Conservation (phyloP, 2,329 filamentous ascomycete species). For the Drechslerella coelobrocha region DNA sequence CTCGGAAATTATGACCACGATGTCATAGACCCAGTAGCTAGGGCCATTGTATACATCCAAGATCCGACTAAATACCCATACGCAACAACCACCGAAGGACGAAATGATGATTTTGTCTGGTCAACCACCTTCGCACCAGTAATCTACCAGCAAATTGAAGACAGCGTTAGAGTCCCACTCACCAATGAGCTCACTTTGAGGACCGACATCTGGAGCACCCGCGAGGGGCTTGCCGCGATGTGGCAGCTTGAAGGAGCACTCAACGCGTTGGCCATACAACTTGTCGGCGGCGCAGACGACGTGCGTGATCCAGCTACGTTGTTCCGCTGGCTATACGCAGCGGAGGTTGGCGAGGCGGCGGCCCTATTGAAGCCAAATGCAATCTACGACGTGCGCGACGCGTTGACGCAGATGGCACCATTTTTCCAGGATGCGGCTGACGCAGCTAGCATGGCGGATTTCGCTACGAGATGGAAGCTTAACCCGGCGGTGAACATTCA, state of each 20-base stretch:
- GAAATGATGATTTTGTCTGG: neutral
- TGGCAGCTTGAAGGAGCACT: conserved; percentile 8
- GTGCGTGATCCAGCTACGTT: conserved; percentile 4
- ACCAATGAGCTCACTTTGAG: neutral
- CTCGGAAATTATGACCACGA: conserved; percentile 24
- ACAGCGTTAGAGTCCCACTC: neutral
- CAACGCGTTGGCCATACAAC: neutral
- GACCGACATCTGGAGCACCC: conserved; percentile 20
- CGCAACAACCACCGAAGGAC: neutral
- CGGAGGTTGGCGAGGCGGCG: neutral
- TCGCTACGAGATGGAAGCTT: conserved; percentile 12
- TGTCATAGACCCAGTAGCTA: conserved; percentile 12
- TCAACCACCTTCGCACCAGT: conserved; percentile 10
- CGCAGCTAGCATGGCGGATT: conserved; percentile 6
- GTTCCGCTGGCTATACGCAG: conserved; percentile 22
- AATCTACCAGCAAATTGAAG: conserved; percentile 16
- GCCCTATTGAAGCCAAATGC: neutral
- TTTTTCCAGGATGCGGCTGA: conserved; percentile 5
- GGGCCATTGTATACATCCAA: conserved; percentile 1
- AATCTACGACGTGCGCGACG: conserved; percentile 12
- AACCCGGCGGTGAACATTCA: no score
- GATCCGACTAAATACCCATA: neutral
- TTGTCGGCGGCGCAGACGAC: conserved; percentile 15
- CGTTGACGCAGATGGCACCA: conserved; percentile 3
- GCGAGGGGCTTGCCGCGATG: neutral